Percentiles rank a stretch among this genome's conserved stretches.
phyloP scores from a whole-genome alignment of 202 grass and related monocot species.

The Eragrostis tef region DNA sequence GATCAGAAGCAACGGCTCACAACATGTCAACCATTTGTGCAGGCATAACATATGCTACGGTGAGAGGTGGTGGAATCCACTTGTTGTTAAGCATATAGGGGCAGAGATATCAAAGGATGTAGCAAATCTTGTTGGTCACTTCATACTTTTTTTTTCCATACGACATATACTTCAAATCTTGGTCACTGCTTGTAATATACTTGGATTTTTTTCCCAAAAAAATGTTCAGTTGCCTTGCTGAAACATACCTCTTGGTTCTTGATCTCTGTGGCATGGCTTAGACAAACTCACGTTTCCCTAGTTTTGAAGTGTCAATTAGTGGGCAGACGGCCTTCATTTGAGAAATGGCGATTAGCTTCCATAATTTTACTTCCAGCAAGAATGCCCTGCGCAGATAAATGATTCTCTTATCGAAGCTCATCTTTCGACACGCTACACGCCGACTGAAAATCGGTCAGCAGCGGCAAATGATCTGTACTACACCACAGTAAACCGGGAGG shows the following conservation, averaged over 20 bases:
- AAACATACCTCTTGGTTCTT: not conserved
- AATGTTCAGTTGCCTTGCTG: too few relatives aligned
- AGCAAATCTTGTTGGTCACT: slow-evolving; percentile 51
- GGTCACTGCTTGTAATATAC: not conserved
- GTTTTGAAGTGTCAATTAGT: too few relatives aligned
- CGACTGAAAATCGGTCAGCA: too few relatives aligned
- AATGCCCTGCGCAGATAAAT: not conserved
- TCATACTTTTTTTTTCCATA: slow-evolving; percentile 28
- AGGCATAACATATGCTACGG: slow-evolving; percentile 50
- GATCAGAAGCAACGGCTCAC: slow-evolving; percentile 49
- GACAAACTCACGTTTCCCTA: too few relatives aligned
- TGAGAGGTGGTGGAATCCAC: slow-evolving; percentile 52
- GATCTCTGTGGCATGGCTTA: not conserved
- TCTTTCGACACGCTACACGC: too few relatives aligned
- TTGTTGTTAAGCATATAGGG: slow-evolving; percentile 33
- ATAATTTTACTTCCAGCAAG: not conserved
- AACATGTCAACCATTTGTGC: slow-evolving; percentile 53
- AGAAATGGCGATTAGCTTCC: not conserved
- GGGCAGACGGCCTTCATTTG: too few relatives aligned
- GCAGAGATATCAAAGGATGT: slow-evolving; percentile 43
- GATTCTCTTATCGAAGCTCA: too few relatives aligned
- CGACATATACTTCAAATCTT: not conserved
- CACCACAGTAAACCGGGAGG: not conserved
- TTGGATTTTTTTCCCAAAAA: not conserved
- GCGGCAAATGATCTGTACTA: not conserved